Conservation (phyloP, 257 asterid species). For the Rhazya stricta region DNA sequence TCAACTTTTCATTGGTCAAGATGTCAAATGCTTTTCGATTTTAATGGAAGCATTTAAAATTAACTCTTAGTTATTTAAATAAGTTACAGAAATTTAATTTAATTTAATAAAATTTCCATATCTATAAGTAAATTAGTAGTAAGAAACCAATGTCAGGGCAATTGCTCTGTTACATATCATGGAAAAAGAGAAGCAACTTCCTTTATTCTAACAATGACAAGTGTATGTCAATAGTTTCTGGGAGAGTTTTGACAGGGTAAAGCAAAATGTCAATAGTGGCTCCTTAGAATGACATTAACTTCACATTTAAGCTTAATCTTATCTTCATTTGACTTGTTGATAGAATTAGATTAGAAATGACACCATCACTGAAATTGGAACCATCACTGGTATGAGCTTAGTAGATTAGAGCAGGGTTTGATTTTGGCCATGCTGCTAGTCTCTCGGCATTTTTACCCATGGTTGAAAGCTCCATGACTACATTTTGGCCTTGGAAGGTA, state of each 20-base stretch:
- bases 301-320: background rate
- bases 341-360: background rate
- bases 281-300: background rate
- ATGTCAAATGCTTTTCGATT: too few relatives aligned
- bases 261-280: background rate
- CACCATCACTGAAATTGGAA: constrained; percentile 1
- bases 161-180: too few relatives aligned
- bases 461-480: constrained; percentile 98
- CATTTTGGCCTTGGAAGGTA: constrained; percentile 99
- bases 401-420: constrained; percentile 98
- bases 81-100: too few relatives aligned
- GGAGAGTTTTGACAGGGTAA: background rate
- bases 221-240: background rate
- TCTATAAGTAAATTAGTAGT: too few relatives aligned
- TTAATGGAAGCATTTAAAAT: too few relatives aligned
- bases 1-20: too few relatives aligned
- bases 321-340: background rate
- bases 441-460: constrained; percentile 95
- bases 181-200: constrained; percentile 3
- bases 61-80: too few relatives aligned
- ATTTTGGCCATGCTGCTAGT: constrained; percentile 68
- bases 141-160: background rate
- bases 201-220: background rate
- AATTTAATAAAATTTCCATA: too few relatives aligned
- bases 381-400: too few relatives aligned